Evolutionary conservation across 495 filamentous ascomycete species (phyloP).

Genomic region (Glutinoglossum americanum): DNA sequence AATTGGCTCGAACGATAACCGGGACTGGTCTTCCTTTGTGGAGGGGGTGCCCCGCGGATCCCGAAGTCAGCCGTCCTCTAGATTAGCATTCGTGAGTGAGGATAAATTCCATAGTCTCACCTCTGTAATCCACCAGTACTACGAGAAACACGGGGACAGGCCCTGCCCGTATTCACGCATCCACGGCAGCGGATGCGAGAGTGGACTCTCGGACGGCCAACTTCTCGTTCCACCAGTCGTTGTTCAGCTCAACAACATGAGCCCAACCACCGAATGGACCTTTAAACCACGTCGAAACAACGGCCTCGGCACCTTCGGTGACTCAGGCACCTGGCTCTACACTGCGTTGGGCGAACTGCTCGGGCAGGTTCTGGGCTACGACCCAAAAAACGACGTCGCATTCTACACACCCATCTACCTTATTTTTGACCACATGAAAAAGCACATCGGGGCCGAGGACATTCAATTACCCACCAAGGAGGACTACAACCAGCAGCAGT

Average conservation of each 20-base stretch:
- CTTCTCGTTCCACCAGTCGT: neutral
- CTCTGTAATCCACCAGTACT: neutral
- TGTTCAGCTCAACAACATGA: neutral
- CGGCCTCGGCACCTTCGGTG: neutral
- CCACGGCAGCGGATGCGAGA: neutral
- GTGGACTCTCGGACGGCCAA: neutral
- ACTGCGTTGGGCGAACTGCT: neutral
- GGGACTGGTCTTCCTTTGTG: neutral
- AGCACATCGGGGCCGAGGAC: neutral
- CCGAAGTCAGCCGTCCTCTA: neutral
- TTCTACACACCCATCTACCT: neutral
- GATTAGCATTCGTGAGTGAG: neutral
- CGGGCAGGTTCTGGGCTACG: neutral
- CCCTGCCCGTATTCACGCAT: neutral
- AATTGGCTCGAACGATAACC: neutral
- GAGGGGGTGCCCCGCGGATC: neutral
- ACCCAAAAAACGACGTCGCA: neutral
- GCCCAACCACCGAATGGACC: neutral
- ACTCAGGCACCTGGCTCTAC: conserved; percentile 1
- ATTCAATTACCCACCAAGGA: neutral
- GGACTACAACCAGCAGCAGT: neutral
- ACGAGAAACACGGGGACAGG: neutral
- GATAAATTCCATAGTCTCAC: neutral
- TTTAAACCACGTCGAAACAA: neutral
- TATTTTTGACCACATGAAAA: neutral